Base-by-base conservation (phyloP, 2,329 filamentous ascomycete genomes). In the Botrytis squamosa region DNA sequence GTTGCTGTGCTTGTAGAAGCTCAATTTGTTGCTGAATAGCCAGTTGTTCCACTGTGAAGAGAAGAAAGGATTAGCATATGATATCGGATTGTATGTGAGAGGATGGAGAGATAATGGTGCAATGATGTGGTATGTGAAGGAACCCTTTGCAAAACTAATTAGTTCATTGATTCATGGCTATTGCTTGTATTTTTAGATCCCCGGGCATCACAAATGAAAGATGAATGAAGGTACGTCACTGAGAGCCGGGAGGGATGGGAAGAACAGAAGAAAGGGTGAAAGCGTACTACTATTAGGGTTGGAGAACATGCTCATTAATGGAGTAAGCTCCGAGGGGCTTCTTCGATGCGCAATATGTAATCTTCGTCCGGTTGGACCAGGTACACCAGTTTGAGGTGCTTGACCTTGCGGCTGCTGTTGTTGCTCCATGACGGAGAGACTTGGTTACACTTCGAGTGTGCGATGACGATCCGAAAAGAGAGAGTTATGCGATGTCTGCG, bases 1-100 rank as follows among this genome's bases (percentile, higher is more conserved):
- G 95, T 83, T 98, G 96, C 83, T 98, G 96, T 83, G 97, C 94
- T 86, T 98, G 95, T 81, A 98, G 88, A 82, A 97, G 89, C 85
- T 98, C 95, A 81, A 98, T 98, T 85, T 98, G 95, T 86, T 98
- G 95, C 85, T 97, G 95, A 82, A 98, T 95, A 82, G 94, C 94
- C 82, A 97, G 90, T 88, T 98, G 95, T 87, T 98, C 95, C 93
- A 98, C 95, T 97, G 80, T 67, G 20, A n/a, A 73, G 36, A 64
- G 22, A 46, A 36, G 29, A 25, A 8, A 60, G 38, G 29, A 60
- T 72, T 72, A 72, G 70, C 29, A 68, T 60, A 40, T 29, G 10
- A 25, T 18, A 33, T n/a, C n/a, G 22, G 9, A 14, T 55, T 22
- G 29, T 29, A 36, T 33, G 67, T 7, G n/a, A 16, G 12, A 49